These are phyloP conservation scores for Apium graveolens DNA, from an alignment of 129 eudicot species.

Conservation along the genomic window DNA sequence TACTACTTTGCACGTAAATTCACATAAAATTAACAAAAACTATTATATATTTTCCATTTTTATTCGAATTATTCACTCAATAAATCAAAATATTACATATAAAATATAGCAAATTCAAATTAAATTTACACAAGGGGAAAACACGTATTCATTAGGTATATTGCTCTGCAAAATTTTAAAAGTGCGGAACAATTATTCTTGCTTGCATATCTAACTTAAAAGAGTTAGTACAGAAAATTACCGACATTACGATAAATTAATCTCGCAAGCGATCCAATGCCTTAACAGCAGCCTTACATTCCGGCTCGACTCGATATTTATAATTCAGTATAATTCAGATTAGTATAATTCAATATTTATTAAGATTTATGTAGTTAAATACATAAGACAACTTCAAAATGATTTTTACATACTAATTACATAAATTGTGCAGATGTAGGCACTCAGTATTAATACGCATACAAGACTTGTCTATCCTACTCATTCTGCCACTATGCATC, in stretches of 20 bases:
- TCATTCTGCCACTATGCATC: not conserved
- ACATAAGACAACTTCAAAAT: not conserved
- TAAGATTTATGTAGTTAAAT: not conserved
- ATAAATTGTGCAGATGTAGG: not conserved
- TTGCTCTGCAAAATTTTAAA: too few species aligned
- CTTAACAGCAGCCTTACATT: conserved; percentile 24
- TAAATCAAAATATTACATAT: too few species aligned
- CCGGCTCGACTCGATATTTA: conserved; percentile 38
- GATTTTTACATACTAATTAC: too few species aligned
- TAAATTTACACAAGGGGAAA: too few species aligned
- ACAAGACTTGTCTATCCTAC: not conserved
- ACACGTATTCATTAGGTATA: too few species aligned
- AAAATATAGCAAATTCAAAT: too few species aligned
- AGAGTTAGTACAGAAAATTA: not conserved
- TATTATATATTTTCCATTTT: too few species aligned
- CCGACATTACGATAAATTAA: not conserved
- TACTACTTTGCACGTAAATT: too few species aligned
- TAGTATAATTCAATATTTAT: not conserved
- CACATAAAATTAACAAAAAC: too few species aligned
- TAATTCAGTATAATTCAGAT: too few species aligned
- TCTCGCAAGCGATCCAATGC: conserved; percentile 41
- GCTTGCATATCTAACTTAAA: not conserved
- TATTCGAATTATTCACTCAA: too few species aligned
- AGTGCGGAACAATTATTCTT: too few species aligned
- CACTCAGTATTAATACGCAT: not conserved